These are phyloP conservation scores for Yarrowia divulgata DNA, from an alignment of 805 yeast species.

Conservation along the genomic window DNA sequence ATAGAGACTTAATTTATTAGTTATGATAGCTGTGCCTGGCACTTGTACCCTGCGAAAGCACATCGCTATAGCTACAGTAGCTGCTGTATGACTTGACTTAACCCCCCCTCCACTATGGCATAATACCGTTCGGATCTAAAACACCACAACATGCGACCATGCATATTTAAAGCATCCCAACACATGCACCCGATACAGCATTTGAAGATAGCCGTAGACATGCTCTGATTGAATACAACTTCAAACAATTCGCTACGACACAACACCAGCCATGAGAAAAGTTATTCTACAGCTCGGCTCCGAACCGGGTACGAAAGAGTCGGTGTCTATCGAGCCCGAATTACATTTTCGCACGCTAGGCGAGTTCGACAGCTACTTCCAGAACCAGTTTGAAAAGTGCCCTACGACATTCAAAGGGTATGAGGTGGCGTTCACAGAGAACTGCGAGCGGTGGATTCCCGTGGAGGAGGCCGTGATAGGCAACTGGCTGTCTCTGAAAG, in stretches of 20 bases:
- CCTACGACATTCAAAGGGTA: not conserved
- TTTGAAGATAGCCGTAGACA: not conserved
- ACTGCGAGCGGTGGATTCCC: not conserved
- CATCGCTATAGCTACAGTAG: too few species aligned
- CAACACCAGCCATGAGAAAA: not conserved
- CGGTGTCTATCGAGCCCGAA: not conserved
- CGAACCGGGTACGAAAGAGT: not conserved
- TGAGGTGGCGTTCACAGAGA: not conserved
- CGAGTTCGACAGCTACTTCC: constrained; percentile 12
- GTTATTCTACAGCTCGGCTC: not conserved
- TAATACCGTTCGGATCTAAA: too few species aligned
- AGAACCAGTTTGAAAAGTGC: not conserved
- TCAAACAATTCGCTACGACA: not conserved
- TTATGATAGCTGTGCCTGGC: too few species aligned
- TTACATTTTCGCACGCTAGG: constrained; percentile 1
- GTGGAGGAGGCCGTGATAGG: constrained; percentile 7
- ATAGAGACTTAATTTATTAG: constrained; percentile 8
- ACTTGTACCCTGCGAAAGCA: too few species aligned
- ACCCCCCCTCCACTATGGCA: too few species aligned
- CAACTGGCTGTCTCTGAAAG: constrained; percentile 10
- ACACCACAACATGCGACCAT: too few species aligned
- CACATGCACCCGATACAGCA: not conserved
- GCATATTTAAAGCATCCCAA: constrained; percentile 12
- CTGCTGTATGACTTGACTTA: too few species aligned
- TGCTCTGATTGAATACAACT: not conserved